Conservation (phyloP, 2,329 filamentous ascomycete genomes). For the Verticillium tricorpus region DNA sequence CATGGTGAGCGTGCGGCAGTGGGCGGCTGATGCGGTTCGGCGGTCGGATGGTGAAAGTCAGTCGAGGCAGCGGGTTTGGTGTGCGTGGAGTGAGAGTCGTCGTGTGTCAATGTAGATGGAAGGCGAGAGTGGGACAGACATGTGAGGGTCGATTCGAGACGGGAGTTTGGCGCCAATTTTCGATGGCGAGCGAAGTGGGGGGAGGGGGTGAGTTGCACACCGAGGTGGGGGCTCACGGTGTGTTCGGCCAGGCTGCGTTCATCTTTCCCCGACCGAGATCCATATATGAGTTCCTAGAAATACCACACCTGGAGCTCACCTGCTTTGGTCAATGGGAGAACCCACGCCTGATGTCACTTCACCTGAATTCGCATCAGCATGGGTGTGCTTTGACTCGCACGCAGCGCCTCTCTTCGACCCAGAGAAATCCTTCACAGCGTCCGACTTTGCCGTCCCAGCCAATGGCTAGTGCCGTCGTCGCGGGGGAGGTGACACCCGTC, state of each 20-base stretch:
- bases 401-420: not conserved
- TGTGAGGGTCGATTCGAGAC: not conserved
- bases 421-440: not conserved
- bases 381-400: not conserved
- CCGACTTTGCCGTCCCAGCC: not conserved
- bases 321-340: no score
- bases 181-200: not conserved
- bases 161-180: not conserved
- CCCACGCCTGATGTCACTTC: no score
- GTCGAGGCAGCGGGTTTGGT: not conserved
- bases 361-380: not conserved
- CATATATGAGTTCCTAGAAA: no score
- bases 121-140: not conserved
- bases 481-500: not conserved
- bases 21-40: not conserved
- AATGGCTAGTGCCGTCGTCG: not conserved
- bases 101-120: not conserved
- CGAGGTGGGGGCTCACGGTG: not conserved
- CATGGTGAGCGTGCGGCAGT: conserved; percentile 19
- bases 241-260: not conserved
- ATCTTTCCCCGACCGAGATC: no score
- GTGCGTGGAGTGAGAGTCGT: conserved; percentile 2
- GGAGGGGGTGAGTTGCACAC: not conserved
- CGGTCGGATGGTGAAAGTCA: not conserved
- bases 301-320: no score